Evolutionary conservation across 192 early-diverging fungal genomes (phyloP).

Genomic region (Spinellus fusiger): DNA sequence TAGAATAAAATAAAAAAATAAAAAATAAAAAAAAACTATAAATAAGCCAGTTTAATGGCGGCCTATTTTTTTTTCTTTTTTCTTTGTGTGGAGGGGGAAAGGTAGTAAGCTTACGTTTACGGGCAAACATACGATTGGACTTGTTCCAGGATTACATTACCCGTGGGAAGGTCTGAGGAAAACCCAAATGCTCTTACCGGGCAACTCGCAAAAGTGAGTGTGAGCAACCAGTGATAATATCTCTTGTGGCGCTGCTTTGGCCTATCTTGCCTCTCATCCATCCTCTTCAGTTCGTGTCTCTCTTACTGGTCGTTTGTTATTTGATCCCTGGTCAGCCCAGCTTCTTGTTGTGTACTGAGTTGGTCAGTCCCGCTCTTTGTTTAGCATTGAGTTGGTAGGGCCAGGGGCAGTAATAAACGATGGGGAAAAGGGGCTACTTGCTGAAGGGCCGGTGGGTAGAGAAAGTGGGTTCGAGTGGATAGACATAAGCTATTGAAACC

Average conservation of each 20-base stretch:
- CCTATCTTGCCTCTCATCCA: no score
- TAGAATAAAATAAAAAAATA: no score
- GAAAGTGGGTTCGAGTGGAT: constrained; percentile 8
- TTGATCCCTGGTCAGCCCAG: no score
- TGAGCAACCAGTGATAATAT: constrained; percentile 11
- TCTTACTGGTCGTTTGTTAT: no score
- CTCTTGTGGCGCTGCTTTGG: constrained; percentile 4
- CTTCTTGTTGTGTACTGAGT: no score
- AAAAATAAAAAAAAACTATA: no score
- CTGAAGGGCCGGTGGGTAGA: constrained; percentile 7
- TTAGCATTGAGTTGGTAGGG: no score
- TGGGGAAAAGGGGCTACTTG: no score
- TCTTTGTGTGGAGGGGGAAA: constrained; percentile 12
- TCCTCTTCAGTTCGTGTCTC: no score
- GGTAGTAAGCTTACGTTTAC: constrained; percentile 26
- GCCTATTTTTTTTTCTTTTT: background rate
- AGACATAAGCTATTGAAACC: constrained; percentile 9
- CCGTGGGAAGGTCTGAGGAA: constrained; percentile 34
- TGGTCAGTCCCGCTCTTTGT: no score
- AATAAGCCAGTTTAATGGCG: no score
- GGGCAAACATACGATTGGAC: constrained; percentile 29
- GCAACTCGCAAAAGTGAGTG: constrained; percentile 18
- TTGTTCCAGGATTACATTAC: constrained; percentile 20
- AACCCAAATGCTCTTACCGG: constrained; percentile 23
- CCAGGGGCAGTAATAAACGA: no score